phyloP scores from a whole-genome alignment of 768 basidiomycete genomes.

The Boletus vinaceobasis region DNA sequence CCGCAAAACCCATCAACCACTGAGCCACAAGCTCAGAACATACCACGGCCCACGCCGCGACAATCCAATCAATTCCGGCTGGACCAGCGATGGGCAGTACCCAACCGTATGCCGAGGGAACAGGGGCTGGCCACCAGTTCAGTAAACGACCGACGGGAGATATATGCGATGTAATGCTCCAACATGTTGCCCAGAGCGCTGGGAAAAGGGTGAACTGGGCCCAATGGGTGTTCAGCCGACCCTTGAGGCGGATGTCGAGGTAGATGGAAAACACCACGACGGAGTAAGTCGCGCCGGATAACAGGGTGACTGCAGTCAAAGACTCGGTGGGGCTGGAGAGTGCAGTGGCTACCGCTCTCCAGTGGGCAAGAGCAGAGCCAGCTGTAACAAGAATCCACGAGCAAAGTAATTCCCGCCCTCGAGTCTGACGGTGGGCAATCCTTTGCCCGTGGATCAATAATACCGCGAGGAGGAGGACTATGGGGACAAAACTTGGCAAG shows the following conservation, averaged over 20 bases:
- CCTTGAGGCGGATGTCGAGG: conserved; percentile 36
- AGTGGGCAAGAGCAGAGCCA: conserved; percentile 41
- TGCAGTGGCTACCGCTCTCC: conserved; percentile 47
- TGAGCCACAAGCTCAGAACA: conserved; percentile 48
- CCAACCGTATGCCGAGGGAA: conserved; percentile 60
- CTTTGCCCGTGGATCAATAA: conserved; percentile 33
- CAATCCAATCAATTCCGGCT: conserved; percentile 65
- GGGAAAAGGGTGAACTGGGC: conserved; percentile 60
- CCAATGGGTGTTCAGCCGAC: conserved; percentile 33
- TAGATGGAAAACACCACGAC: conserved; percentile 41
- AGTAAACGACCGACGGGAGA: conserved; percentile 71
- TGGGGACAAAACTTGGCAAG: conserved; percentile 32
- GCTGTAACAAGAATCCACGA: conserved; percentile 38
- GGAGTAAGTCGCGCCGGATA: conserved; percentile 44
- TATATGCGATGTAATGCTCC: conserved; percentile 50
- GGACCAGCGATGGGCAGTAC: conserved; percentile 55
- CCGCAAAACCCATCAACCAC: conserved; percentile 52
- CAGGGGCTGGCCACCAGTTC: conserved; percentile 60
- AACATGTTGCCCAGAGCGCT: conserved; percentile 61
- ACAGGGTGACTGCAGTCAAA: conserved; percentile 39
- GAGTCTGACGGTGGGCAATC: conserved; percentile 26
- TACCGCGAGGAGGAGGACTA: conserved; percentile 26
- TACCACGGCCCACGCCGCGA: conserved; percentile 73
- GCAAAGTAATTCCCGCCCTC: conserved; percentile 29
- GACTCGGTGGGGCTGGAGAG: conserved; percentile 53